phyloP scores from a whole-genome alignment of 352 stramenopile species.

The Globisporangium nodosum region DNA sequence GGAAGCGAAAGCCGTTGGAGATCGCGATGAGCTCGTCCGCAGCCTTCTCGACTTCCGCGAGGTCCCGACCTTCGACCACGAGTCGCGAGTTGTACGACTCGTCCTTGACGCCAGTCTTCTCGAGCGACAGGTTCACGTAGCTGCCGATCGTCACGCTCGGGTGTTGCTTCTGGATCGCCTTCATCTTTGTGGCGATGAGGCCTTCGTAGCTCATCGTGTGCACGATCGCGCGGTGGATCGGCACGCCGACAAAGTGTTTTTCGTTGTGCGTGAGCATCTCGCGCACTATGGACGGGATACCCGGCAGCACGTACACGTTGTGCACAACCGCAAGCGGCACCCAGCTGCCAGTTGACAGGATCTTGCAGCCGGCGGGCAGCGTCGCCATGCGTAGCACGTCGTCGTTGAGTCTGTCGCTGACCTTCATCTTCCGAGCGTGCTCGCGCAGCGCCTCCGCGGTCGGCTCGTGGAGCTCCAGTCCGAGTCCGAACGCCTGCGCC shows the following conservation, averaged over 20 bases:
- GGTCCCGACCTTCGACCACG: conserved; percentile 55
- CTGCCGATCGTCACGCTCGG: conserved; percentile 72
- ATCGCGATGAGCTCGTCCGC: conserved; percentile 31
- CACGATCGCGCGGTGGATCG: conserved; percentile 70
- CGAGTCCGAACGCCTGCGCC: conserved; percentile 61
- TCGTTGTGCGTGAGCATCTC: conserved; percentile 81
- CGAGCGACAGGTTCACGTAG: conserved; percentile 76
- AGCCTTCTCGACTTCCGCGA: conserved; percentile 44
- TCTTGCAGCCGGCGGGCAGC: conserved; percentile 52
- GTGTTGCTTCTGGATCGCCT: conserved; percentile 56
- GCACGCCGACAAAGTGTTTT: conserved; percentile 70
- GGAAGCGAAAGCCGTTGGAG: conserved; percentile 22
- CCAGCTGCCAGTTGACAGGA: conserved; percentile 53
- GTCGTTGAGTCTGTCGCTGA: conserved; percentile 45
- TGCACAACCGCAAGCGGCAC: conserved; percentile 70
- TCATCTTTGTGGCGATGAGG: conserved; percentile 57
- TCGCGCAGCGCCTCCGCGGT: conserved; percentile 55
- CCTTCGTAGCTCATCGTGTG: conserved; percentile 66
- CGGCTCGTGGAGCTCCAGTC: conserved; percentile 59
- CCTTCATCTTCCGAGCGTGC: conserved; percentile 28
- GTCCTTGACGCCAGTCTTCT: conserved; percentile 50
- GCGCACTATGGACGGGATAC: conserved; percentile 75
- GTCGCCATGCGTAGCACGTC: conserved; percentile 71
- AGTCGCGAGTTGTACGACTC: conserved; percentile 63
- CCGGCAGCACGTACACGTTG: conserved; percentile 83